These are phyloP conservation scores for Adansonia grandidieri DNA, from an alignment of 441 rosid genomes.

Conservation along the genomic window DNA sequence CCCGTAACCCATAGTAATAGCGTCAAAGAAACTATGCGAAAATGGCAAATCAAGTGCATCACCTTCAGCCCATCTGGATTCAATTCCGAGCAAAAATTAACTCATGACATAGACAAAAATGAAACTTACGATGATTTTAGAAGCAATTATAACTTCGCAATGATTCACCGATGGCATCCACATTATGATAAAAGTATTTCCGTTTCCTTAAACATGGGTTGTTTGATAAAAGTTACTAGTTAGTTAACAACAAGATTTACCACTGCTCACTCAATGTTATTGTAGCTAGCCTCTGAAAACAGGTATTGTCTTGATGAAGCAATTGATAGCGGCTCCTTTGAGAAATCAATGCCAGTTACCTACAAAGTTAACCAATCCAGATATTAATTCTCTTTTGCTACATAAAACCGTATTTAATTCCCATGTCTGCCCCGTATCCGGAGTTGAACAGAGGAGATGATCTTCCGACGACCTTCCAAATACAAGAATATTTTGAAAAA, in stretches of 20 bases:
- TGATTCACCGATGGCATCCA: neutral
- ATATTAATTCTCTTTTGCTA: neutral
- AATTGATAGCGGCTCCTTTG: conserved; percentile 65
- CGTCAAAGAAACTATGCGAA: conserved; percentile 66
- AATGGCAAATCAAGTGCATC: conserved; percentile 79
- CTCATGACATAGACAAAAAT: neutral
- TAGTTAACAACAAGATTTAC: conserved; percentile 39
- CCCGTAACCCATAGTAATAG: conserved; percentile 89
- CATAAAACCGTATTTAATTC: too few relatives aligned
- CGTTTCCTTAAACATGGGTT: neutral
- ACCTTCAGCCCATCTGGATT: conserved; percentile 76
- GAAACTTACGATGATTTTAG: neutral
- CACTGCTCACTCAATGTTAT: conserved; percentile 90
- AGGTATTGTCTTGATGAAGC: conserved; percentile 64
- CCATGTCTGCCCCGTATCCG: too few relatives aligned
- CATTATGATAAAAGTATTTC: neutral
- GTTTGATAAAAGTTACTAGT: neutral
- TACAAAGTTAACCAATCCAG: conserved; percentile 31
- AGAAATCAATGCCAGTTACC: conserved; percentile 86
- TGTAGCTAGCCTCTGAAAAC: conserved; percentile 55
- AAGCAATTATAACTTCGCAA: neutral
- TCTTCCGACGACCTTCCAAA: too few relatives aligned
- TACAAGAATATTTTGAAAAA: too few relatives aligned
- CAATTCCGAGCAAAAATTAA: neutral
- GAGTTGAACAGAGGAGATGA: too few relatives aligned